Base-by-base conservation (phyloP, 1,139 yeast species). In the Sugiyamaella neomexicana region DNA sequence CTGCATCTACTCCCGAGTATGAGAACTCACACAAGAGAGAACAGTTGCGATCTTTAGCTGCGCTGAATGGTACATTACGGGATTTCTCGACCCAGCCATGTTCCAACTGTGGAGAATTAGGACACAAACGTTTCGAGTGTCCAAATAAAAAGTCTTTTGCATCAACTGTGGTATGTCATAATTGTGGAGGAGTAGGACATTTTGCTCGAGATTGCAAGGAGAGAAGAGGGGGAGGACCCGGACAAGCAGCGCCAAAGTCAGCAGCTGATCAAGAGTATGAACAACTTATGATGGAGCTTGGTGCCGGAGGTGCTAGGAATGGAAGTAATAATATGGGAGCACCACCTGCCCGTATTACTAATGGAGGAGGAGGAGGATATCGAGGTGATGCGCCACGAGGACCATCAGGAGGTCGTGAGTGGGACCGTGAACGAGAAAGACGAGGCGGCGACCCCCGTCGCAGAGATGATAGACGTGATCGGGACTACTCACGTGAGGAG, bases 21-120 rank as follows among this genome's bases (percentile, higher is more conserved):
- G 95, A 89, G 67, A 93, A 93, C 70, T 96, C 89, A 60, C 77
- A 89, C 69, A 95, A 95, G 68, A 77, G 97, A 55, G 90, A 87
- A 46, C 99, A 95, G 68, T 77, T 95, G 60, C 78, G 97, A 59
- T 97, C 93, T 65, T 77, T 95, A 63, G 99, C 99, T 0, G 85
- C 89, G 13, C 77, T 93, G 56, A 95, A 93, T 73, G 99, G 99
- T 72, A 95, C 99, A 0, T 76, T 90, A 49, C 79, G 98, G 54
- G 96, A 89, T 65, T 87, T 83, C 55, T 85, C 90, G 74, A 73
- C 83, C 69, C 75, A 85, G 69, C 76, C 89, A 64, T 75, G 97
- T 75, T 72, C 77, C 62, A 63, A 68, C 58, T 77, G 84, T 68
- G 88, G 89, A 12, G 76, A 81, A 53, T 69, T 76, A 52, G 90